These are phyloP conservation scores for Conticribra weissflogii DNA, from an alignment of 108 stramenopile species.

Conservation along the genomic window DNA sequence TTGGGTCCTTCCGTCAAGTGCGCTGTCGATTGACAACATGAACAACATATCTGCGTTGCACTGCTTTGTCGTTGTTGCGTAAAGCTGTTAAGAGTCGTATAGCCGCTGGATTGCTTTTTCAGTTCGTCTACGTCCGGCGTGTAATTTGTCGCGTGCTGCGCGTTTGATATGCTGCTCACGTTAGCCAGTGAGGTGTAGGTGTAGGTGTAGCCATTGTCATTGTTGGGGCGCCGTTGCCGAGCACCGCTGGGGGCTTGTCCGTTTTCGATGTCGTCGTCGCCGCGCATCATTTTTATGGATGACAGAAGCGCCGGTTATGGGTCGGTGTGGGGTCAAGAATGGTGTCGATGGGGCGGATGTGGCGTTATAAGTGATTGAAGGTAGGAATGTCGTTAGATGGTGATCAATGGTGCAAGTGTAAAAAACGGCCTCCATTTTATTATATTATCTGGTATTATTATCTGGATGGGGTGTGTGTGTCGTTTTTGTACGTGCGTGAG, in stretches of 20 bases:
- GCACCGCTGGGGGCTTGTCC: conserved; percentile 15
- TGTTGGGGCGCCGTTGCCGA: conserved; percentile 35
- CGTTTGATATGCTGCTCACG: not conserved
- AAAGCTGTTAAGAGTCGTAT: conserved; percentile 27
- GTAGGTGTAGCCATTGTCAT: conserved; percentile 4
- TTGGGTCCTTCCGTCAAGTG: conserved; percentile 48
- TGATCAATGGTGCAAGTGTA: no score
- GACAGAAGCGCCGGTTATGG: no score
- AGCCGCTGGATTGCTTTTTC: conserved; percentile 38
- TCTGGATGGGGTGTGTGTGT: no score
- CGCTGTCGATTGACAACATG: conserved; percentile 30
- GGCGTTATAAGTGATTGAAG: no score
- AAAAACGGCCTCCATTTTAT: no score
- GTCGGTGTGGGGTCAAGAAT: no score
- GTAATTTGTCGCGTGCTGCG: conserved; percentile 9
- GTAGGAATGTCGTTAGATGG: no score
- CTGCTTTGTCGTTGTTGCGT: conserved; percentile 13
- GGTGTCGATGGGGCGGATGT: no score
- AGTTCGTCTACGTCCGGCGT: conserved; percentile 13
- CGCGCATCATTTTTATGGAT: conserved; percentile 44
- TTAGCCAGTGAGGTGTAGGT: conserved; percentile 39
- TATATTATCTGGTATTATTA: no score
- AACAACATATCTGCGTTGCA: not conserved
- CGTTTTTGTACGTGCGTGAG: no score
- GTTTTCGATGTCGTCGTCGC: conserved; percentile 45